These are phyloP conservation scores for Triticum timopheevii DNA, from an alignment of 176 grass and related monocot species.

Conservation along the genomic window DNA sequence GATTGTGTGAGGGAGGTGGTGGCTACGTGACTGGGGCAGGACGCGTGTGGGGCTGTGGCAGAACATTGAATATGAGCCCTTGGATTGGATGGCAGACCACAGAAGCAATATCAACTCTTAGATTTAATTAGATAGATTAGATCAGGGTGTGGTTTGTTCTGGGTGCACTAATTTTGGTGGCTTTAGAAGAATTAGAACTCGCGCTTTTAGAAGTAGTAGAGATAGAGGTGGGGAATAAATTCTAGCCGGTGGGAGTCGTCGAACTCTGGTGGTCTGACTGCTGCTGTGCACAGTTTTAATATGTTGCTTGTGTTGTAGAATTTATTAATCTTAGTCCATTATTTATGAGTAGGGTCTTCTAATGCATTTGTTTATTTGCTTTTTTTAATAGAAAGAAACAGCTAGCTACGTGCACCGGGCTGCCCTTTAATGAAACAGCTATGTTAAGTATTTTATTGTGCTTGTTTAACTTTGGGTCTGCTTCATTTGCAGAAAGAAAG, in stretches of 20 bases:
- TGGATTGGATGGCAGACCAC: no score
- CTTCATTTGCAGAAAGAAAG: constrained; percentile 13
- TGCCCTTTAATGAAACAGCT: background rate
- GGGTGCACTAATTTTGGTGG: no score
- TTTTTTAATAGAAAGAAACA: background rate
- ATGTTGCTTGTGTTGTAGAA: background rate
- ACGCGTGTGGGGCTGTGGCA: no score
- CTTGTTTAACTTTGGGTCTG: background rate
- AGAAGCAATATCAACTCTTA: no score
- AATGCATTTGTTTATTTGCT: background rate
- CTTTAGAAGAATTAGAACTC: no score
- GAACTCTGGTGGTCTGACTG: background rate
- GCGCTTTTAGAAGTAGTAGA: no score
- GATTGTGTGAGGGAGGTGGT: no score
- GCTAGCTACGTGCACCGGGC: background rate
- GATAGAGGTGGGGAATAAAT: background rate
- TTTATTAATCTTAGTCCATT: background rate
- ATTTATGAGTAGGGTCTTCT: background rate
- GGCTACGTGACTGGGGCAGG: no score
- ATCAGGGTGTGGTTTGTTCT: no score
- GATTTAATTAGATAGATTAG: no score
- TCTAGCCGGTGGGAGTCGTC: background rate
- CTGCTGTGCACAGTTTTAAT: background rate
- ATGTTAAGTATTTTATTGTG: background rate
- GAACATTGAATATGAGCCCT: no score